phyloP scores from a whole-genome alignment of 2,329 filamentous ascomycete species.

The Raffaelea deltoideospora region DNA sequence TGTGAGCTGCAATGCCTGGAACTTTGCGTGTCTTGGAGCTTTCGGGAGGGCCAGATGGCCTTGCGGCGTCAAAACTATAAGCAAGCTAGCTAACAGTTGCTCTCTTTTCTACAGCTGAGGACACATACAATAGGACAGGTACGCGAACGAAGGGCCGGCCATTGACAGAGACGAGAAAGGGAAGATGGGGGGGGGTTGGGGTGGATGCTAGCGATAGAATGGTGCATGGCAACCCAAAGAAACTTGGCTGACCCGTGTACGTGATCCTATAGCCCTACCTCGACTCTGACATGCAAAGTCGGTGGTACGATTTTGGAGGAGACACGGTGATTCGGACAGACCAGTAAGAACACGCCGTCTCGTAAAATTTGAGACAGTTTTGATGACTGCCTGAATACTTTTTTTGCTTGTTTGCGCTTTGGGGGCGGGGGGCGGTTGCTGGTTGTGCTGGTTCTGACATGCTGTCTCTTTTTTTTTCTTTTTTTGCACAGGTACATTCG shows the following conservation, averaged over 20 bases:
- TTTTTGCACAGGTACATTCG: constrained; percentile 91
- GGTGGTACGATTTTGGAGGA: constrained; percentile 98
- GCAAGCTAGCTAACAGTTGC: constrained; percentile 1
- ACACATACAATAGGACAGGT: constrained; percentile 75
- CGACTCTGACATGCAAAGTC: constrained; percentile 93
- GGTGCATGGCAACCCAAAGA: neutral
- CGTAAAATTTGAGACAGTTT: no score
- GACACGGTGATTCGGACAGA: constrained; percentile 71
- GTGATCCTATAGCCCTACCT: constrained; percentile 62
- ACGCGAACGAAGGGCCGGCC: constrained; percentile 18
- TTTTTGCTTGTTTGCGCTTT: neutral
- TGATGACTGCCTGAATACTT: no score
- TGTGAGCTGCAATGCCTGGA: no score
- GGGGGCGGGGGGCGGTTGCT: neutral
- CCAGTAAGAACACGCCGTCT: constrained; percentile 31
- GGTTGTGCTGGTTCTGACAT: no score
- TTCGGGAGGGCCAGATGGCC: neutral
- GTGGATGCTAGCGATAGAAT: no score
- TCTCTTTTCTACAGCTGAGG: constrained; percentile 43
- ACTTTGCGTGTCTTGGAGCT: constrained; percentile 4
- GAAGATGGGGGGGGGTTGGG: no score
- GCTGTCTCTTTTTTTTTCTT: neutral
- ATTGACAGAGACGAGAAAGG: neutral
- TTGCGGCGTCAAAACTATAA: no score
- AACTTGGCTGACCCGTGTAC: neutral